Conservation (phyloP, 768 basidiomycete genomes). For the Erythrobasidium yunnanense region DNA sequence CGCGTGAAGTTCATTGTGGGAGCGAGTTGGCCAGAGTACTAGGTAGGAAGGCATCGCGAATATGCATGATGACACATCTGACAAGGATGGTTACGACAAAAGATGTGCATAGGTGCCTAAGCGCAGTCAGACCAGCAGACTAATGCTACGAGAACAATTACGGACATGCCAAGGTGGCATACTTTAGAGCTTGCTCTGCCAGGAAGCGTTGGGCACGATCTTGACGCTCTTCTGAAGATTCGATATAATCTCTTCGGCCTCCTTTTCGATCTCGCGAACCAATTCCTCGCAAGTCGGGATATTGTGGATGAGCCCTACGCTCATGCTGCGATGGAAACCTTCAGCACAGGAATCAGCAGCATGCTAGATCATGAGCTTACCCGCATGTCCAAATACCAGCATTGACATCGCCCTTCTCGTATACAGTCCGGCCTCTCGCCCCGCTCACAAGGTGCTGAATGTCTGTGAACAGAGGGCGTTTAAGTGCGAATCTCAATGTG, state of each 20-base stretch:
- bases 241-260: slow-evolving; percentile 59
- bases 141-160: too few relatives aligned
- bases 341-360: slow-evolving; percentile 31
- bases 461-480: slow-evolving; percentile 44
- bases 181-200: slow-evolving; percentile 23
- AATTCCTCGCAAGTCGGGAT: slow-evolving; percentile 70
- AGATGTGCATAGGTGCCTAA: too few relatives aligned
- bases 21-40: too few relatives aligned
- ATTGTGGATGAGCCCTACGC: slow-evolving; percentile 56
- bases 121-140: too few relatives aligned
- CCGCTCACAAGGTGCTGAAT: slow-evolving; percentile 52
- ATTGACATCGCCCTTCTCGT: slow-evolving; percentile 73
- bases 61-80: too few relatives aligned
- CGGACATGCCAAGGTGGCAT: too few relatives aligned
- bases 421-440: slow-evolving; percentile 48
- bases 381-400: slow-evolving; percentile 64
- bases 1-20: too few relatives aligned
- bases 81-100: too few relatives aligned
- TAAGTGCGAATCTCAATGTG: slow-evolving; percentile 27
- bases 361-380: slow-evolving; percentile 40
- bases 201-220: neutral
- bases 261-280: slow-evolving; percentile 57
- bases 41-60: too few relatives aligned
- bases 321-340: slow-evolving; percentile 29
- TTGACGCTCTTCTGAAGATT: slow-evolving; percentile 43